These are phyloP conservation scores for Cyclotella kingstonii DNA, from an alignment of 108 stramenopile genomes.

Conservation along the genomic window DNA sequence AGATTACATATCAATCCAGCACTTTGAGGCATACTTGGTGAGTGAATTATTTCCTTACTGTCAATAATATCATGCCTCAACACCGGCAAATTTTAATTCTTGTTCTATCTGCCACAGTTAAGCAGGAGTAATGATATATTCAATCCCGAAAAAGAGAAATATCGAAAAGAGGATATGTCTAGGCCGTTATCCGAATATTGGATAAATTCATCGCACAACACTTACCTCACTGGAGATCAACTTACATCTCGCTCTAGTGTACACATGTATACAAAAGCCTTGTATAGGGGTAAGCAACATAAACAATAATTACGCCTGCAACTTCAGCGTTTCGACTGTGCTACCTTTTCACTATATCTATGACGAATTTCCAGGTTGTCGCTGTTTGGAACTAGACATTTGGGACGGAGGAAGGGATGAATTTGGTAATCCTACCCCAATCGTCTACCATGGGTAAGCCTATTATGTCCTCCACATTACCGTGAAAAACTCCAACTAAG, in stretches of 20 bases:
- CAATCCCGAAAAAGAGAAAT: slow-evolving; percentile 56
- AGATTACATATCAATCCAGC: slow-evolving; percentile 59
- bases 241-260: slow-evolving; percentile 76
- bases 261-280: slow-evolving; percentile 68
- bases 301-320: not conserved
- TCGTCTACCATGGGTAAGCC: slow-evolving; percentile 83
- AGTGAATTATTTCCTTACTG: not conserved
- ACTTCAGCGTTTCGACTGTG: too few species aligned
- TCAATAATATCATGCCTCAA: not conserved
- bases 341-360: too few species aligned
- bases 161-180: slow-evolving; percentile 48
- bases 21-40: slow-evolving; percentile 65
- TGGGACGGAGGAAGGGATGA: slow-evolving; percentile 84
- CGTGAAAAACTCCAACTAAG: too few species aligned
- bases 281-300: slow-evolving; percentile 62
- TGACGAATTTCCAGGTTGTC: slow-evolving; percentile 43
- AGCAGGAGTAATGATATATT: slow-evolving; percentile 68
- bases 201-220: slow-evolving; percentile 95
- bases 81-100: not conserved
- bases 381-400: slow-evolving; percentile 96
- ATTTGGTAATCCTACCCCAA: slow-evolving; percentile 52
- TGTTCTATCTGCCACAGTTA: slow-evolving; percentile 12
- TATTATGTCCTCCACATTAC: not conserved
- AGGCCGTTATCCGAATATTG: slow-evolving; percentile 89
- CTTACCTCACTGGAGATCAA: slow-evolving; percentile 96